Evolutionary conservation across 441 rosid genomes (phyloP), one percentile per base, ranked within the genome.

Genomic region (Pelargonium australe): DNA sequence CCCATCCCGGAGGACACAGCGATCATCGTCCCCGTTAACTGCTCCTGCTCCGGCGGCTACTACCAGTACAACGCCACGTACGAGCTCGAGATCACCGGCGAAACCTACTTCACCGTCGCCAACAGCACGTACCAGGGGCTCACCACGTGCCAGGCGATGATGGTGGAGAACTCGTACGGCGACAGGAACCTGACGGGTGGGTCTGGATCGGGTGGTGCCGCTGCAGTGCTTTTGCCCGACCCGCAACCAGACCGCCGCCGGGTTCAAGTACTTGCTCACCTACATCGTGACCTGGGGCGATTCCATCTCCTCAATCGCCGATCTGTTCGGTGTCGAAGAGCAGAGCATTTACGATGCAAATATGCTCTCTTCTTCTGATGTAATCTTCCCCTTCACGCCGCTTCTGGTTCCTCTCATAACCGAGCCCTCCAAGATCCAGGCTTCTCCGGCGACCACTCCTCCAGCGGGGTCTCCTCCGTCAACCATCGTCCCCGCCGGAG

Each of bases 211-310:
- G 19, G 66, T 70, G 2, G 89, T 82, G 51, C 97, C 98, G 19
- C 79, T 93, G 13, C 80, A 95, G 60, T 93, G 98, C 63, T 97
- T 95, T 41, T 93, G 97, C 28, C 97, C 98, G 45, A 82, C 95
- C 13, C 40, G 60, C 1, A 81, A 68, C 60, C 98, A 94, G 76
- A 70, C 72, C 19, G 75, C 85, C 68, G 74, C 73, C 8, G 91
- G 91, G 0, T 68, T 81, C 68, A 83, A 70, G 6, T 86, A 85
- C 67, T 75, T 91, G 73, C 75, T 94, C 70, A 77, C 86, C 12
- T 94, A 87, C 72, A 41, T 85, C 49, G 81, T 83, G 70, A 66
- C 75, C 2, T 57, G 65, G 83, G 83, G 76, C 20, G 85, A 94
- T 62, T 0, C 69, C 55, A 11, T 75, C 70, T 70, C 88, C 73